These are phyloP conservation scores for Tetrahymena borealis DNA, from an alignment of 73 alveolate genomes.

Conservation along the genomic window DNA sequence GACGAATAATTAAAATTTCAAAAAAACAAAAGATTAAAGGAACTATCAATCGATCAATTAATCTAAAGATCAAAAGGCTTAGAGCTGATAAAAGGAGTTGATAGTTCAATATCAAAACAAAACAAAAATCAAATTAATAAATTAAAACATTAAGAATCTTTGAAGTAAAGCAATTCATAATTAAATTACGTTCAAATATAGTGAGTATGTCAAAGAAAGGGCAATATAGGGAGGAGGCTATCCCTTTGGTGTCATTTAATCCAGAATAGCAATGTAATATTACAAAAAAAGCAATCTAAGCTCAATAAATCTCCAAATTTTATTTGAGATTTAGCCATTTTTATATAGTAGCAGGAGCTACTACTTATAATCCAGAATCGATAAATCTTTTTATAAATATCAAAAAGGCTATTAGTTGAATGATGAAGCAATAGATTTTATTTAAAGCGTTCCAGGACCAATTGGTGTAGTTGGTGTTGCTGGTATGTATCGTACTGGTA, in stretches of 20 bases:
- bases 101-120: not conserved
- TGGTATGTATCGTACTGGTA: slow-evolving; percentile 98
- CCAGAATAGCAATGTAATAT: not conserved
- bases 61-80: not conserved
- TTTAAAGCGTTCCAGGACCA: slow-evolving; percentile 65
- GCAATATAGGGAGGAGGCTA: not conserved
- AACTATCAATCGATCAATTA: not conserved
- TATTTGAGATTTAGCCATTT: no score
- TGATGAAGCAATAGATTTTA: slow-evolving; percentile 77
- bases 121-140: not conserved
- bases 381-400: not conserved
- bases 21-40: not conserved
- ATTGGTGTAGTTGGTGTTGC: slow-evolving; percentile 93
- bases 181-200: not conserved
- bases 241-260: not conserved
- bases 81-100: not conserved
- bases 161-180: not conserved
- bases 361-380: no score
- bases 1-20: not conserved
- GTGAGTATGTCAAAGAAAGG: not conserved
- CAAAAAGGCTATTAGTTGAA: slow-evolving; percentile 23
- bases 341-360: no score
- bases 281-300: no score
- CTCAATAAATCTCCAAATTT: no score
- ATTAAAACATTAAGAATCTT: not conserved